phyloP scores from a whole-genome alignment of 192 early-diverging fungal genomes.

The Haplosporangium gracile region DNA sequence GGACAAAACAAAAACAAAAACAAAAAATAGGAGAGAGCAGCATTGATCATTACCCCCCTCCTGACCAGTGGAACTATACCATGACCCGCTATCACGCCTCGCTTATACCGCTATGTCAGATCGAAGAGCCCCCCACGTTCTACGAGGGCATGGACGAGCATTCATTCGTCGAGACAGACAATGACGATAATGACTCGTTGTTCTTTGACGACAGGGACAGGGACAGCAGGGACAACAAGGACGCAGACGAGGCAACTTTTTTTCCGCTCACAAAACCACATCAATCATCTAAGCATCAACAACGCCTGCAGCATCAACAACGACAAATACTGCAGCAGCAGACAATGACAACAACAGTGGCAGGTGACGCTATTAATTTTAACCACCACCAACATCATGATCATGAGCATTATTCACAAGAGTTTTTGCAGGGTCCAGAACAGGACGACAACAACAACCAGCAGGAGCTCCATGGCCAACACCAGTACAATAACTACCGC shows the following conservation, averaged over 20 bases:
- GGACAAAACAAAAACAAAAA: not conserved
- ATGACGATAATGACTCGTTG: slow-evolving; percentile 6
- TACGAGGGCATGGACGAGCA: slow-evolving; percentile 46
- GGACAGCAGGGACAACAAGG: slow-evolving; percentile 17
- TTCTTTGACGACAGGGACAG: slow-evolving; percentile 21
- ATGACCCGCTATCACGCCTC: slow-evolving; percentile 57
- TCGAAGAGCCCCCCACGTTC: slow-evolving; percentile 49
- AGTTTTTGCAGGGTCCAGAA: not conserved
- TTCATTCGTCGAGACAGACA: slow-evolving; percentile 12
- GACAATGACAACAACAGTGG: slow-evolving; percentile 14
- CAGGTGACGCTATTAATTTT: not conserved
- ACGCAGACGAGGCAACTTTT: slow-evolving; percentile 7
- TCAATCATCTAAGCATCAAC: slow-evolving; percentile 13
- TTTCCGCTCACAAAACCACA: slow-evolving; percentile 42
- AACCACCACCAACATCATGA: not conserved
- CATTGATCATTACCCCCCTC: slow-evolving; percentile 52
- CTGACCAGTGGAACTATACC: slow-evolving; percentile 53
- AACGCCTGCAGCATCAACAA: slow-evolving; percentile 4
- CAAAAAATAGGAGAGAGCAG: slow-evolving; percentile 45
- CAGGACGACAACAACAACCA: not conserved
- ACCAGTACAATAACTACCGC: not conserved
- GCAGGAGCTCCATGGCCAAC: not conserved
- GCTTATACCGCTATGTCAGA: slow-evolving; percentile 49
- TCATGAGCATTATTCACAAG: not conserved
- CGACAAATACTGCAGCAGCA: not conserved